A percentile compares a stretch with the other conserved stretches of the same genome.
Evolutionary conservation across 2,329 filamentous ascomycete species (phyloP).

Genomic region (Fusarium udum): DNA sequence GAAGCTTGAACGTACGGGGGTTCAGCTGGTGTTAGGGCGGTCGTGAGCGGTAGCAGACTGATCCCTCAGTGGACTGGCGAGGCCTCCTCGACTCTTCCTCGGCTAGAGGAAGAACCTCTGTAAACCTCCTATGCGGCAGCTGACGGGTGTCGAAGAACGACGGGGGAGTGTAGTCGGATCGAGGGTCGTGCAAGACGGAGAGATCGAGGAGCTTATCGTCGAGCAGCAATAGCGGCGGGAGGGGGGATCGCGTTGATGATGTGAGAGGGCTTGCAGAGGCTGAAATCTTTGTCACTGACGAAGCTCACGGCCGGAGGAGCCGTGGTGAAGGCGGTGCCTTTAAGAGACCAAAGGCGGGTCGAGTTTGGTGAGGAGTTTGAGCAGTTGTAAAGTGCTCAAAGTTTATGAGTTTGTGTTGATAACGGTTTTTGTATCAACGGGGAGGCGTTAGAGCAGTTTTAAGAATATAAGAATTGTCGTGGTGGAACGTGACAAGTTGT

Average conservation of each 20-base stretch:
- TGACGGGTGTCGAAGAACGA: slow-evolving; percentile 73
- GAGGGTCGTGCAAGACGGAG: slow-evolving; percentile 60
- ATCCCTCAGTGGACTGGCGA: slow-evolving; percentile 90
- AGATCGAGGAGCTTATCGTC: slow-evolving; percentile 62
- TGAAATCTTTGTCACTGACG: slow-evolving; percentile 76
- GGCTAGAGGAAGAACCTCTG: slow-evolving; percentile 97
- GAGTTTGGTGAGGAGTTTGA: slow-evolving; percentile 14
- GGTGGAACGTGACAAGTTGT: slow-evolving; percentile 11
- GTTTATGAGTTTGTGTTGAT: background rate
- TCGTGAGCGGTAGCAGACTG: slow-evolving; percentile 93
- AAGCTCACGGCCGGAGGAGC: slow-evolving; percentile 70
- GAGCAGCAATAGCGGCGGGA: slow-evolving; percentile 59
- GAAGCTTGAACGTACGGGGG: slow-evolving; percentile 36
- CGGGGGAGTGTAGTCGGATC: slow-evolving; percentile 58
- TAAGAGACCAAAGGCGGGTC: slow-evolving; percentile 73
- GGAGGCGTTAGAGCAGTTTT: background rate
- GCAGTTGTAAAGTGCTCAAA: slow-evolving; percentile 16
- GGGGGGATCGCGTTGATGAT: slow-evolving; percentile 73
- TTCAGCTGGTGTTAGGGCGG: slow-evolving; percentile 81
- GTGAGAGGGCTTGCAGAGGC: slow-evolving; percentile 70
- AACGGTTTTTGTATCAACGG: background rate
- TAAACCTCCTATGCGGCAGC: slow-evolving; percentile 99
- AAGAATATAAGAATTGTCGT: background rate
- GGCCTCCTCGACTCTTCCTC: slow-evolving; percentile 99
- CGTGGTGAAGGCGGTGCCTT: slow-evolving; percentile 70